Evolutionary conservation across 176 grass and related monocot genomes (phyloP), one percentile per base, ranked within the genome.

Genomic region (Juncus effusus): DNA sequence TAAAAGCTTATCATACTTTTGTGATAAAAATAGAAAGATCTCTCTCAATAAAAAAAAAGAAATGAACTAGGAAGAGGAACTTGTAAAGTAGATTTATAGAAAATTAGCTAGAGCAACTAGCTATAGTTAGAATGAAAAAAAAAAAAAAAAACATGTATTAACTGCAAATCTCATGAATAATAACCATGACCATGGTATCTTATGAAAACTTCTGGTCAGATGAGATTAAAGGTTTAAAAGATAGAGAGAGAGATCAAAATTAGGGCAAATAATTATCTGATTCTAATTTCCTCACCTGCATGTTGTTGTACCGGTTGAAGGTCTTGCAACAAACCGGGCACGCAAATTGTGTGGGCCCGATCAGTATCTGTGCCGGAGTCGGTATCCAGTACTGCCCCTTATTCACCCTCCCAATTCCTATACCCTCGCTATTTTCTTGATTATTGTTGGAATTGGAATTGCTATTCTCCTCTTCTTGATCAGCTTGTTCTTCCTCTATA

Each of bases 251-350:
- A 68, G 9, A 47, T 47, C 44, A 47, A 47, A 47, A 47, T 47
- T 47, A 47, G 44, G 44, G 44, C 44, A 47, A 47, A 28, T 28
- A 45, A 59, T 67, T 38, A 13, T 42, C 12, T 41, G 16, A 7
- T 11, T 71, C 9, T 47, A 47, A 47, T 47, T 47, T 47, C 19
- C 44, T 72, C 39, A 80, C 85, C 67, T 88, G 85, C 54, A 88
- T 79, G 36, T 88, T 88, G 73, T 88, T 88, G 85, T 88, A 88
- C 70, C 85, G 70, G 38, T 83, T 88, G 85, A 88, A 88, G 77
- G 80, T 88, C 36, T 88, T 88, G 80, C 58, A 76, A 74, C 85
- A 88, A 12, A 88, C 80, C 39, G 80, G 67, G 61, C 85, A 88
- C 5, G 80, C 61, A 64, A 88, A 88, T 68, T 88, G 80, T 4